Percentiles rank a stretch among this genome's conserved stretches.
These are phyloP conservation scores for Cryphonectria carpinicola DNA, from an alignment of 2,329 filamentous ascomycete species.

Conservation along the genomic window DNA sequence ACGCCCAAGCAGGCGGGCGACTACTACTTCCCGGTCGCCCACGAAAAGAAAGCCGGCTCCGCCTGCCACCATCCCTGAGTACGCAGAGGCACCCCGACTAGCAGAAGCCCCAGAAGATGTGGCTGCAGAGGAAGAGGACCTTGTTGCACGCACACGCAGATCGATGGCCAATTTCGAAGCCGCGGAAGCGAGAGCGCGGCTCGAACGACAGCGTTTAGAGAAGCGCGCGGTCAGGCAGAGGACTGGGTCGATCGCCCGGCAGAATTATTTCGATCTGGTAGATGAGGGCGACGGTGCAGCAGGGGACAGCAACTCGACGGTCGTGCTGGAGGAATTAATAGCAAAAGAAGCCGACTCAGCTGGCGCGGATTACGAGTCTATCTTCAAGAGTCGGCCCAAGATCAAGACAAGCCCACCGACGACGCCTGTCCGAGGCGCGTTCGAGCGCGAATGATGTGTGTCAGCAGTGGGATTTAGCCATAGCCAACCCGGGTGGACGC, in stretches of 20 bases:
- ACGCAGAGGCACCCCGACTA: not conserved
- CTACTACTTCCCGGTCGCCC: slow-evolving; percentile 15
- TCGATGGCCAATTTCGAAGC: slow-evolving; percentile 68
- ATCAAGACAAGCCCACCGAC: slow-evolving; percentile 74
- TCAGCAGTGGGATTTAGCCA: not conserved
- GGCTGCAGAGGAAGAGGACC: slow-evolving; percentile 47
- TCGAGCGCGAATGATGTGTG: slow-evolving; percentile 26
- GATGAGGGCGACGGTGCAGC: slow-evolving; percentile 48
- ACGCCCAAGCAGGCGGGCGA: slow-evolving; percentile 11
- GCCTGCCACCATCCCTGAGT: not conserved
- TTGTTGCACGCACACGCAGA: slow-evolving; percentile 60
- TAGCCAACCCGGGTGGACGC: not conserved
- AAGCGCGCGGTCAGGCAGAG: slow-evolving; percentile 47
- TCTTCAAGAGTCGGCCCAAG: slow-evolving; percentile 84
- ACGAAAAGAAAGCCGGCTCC: slow-evolving; percentile 31
- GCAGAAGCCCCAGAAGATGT: slow-evolving; percentile 41
- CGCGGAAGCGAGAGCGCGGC: slow-evolving; percentile 62
- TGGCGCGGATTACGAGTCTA: slow-evolving; percentile 69
- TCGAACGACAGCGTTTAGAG: slow-evolving; percentile 58
- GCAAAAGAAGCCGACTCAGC: slow-evolving; percentile 52
- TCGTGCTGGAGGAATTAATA: slow-evolving; percentile 71
- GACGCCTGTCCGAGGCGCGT: slow-evolving; percentile 46
- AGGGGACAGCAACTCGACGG: slow-evolving; percentile 42
- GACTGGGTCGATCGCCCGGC: slow-evolving; percentile 42
- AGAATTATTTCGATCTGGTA: slow-evolving; percentile 51